Percentiles rank a stretch among this genome's conserved stretches.
Conservation (phyloP, 2,329 filamentous ascomycete genomes). For the Diaporthe nobilis region DNA sequence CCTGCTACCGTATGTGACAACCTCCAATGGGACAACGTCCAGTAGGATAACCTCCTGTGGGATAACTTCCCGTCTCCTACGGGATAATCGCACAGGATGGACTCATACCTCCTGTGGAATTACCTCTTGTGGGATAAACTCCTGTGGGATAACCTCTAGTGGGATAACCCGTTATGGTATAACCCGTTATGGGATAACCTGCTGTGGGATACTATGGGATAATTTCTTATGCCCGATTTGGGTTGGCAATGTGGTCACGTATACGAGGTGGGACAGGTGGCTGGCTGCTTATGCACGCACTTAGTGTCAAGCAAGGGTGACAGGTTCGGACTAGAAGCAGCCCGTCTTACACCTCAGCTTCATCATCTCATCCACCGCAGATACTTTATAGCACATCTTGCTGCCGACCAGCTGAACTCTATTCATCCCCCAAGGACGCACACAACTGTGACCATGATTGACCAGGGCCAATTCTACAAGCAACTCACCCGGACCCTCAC, state of each 20-base stretch:
- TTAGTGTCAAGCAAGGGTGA: neutral
- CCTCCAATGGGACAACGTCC: too few relatives aligned
- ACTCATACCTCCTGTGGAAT: too few relatives aligned
- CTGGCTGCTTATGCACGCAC: neutral
- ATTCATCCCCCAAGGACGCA: neutral
- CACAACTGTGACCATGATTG: conserved; percentile 18
- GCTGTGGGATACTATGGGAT: too few relatives aligned
- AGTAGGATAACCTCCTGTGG: too few relatives aligned
- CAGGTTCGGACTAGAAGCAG: conserved; percentile 1
- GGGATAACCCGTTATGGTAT: too few relatives aligned
- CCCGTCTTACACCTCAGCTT: neutral
- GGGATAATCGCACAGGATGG: too few relatives aligned
- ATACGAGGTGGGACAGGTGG: neutral
- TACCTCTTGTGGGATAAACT: too few relatives aligned
- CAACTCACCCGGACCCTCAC: conserved; percentile 28
- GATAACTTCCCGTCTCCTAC: too few relatives aligned
- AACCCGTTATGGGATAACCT: too few relatives aligned
- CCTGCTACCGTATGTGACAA: too few relatives aligned
- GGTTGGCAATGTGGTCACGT: neutral
- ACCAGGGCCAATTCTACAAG: conserved; percentile 18
- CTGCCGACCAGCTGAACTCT: too few relatives aligned
- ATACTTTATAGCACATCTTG: neutral
- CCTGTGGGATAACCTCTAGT: too few relatives aligned
- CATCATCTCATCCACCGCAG: neutral
- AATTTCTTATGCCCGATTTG: neutral